Percentiles rank a stretch among this genome's conserved stretches.
Evolutionary conservation across 2,329 filamentous ascomycete species (phyloP).

Genomic region (Alternaria viburni): DNA sequence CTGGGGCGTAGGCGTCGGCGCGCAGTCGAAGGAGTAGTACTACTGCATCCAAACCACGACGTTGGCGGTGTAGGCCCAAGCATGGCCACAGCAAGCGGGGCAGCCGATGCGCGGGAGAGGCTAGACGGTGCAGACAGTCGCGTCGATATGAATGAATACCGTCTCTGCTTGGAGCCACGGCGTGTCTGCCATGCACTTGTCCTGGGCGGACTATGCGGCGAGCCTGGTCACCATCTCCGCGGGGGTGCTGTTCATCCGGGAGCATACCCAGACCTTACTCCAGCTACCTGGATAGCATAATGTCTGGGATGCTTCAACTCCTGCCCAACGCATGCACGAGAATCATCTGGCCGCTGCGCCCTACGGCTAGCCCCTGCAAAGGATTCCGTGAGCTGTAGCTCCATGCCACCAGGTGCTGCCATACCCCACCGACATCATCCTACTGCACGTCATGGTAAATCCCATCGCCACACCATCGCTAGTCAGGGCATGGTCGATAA

Average conservation of each 20-base stretch:
- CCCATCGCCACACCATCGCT: neutral
- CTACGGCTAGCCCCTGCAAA: neutral
- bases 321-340: conserved; percentile 10
- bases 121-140: neutral
- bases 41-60: conserved; percentile 23
- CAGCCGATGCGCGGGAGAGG: neutral
- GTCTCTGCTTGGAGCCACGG: neutral
- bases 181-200: neutral
- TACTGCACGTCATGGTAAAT: conserved; percentile 14
- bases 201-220: neutral
- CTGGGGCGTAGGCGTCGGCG: conserved; percentile 23
- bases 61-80: conserved; percentile 22
- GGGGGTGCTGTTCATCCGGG: neutral
- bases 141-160: neutral
- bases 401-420: neutral
- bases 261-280: neutral
- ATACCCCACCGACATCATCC: neutral
- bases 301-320: neutral
- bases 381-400: neutral
- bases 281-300: conserved; percentile 18
- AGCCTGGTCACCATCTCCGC: neutral
- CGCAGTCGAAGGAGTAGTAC: conserved; percentile 16
- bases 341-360: conserved; percentile 14
- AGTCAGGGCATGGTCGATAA: neutral
- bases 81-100: conserved; percentile 15